These are phyloP conservation scores for Blastobotrys americana DNA, from an alignment of 805 yeast species.

Conservation along the genomic window DNA sequence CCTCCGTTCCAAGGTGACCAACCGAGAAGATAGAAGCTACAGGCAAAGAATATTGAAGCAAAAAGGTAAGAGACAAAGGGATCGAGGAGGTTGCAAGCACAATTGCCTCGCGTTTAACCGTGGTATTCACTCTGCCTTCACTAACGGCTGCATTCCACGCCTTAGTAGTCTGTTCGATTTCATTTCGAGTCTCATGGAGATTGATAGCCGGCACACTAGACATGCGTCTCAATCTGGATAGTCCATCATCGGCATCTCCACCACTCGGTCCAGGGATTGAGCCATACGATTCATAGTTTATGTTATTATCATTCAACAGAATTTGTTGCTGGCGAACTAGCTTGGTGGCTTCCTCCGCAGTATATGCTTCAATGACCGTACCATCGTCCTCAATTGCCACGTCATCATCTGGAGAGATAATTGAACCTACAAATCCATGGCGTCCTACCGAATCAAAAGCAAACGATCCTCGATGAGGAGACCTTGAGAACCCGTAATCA, in stretches of 20 bases:
- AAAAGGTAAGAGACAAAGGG: slow-evolving; percentile 62
- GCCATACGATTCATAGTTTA: slow-evolving; percentile 4
- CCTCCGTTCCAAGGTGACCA: slow-evolving; percentile 74
- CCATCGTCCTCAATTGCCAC: slow-evolving; percentile 21
- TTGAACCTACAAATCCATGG: slow-evolving; percentile 19
- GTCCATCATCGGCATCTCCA: background rate
- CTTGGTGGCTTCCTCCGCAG: slow-evolving; percentile 26
- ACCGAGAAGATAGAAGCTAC: slow-evolving; percentile 75
- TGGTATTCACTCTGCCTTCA: slow-evolving; percentile 25
- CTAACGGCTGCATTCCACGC: slow-evolving; percentile 29
- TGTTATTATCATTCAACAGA: slow-evolving; percentile 22
- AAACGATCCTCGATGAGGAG: slow-evolving; percentile 17
- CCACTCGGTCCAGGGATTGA: background rate
- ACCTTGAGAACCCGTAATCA: slow-evolving; percentile 15
- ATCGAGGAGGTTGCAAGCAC: slow-evolving; percentile 30
- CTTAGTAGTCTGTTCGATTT: slow-evolving; percentile 18
- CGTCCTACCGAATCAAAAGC: slow-evolving; percentile 26
- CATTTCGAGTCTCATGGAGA: slow-evolving; percentile 10
- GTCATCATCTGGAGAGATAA: slow-evolving; percentile 8
- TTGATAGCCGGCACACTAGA: slow-evolving; percentile 4
- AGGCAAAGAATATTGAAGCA: slow-evolving; percentile 64
- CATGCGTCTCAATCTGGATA: background rate
- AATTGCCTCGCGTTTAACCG: slow-evolving; percentile 22
- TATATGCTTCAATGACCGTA: slow-evolving; percentile 21
- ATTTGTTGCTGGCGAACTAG: slow-evolving; percentile 27